These are phyloP conservation scores for Hypomyces rosellus DNA, from an alignment of 2,329 filamentous ascomycete species.

Conservation along the genomic window DNA sequence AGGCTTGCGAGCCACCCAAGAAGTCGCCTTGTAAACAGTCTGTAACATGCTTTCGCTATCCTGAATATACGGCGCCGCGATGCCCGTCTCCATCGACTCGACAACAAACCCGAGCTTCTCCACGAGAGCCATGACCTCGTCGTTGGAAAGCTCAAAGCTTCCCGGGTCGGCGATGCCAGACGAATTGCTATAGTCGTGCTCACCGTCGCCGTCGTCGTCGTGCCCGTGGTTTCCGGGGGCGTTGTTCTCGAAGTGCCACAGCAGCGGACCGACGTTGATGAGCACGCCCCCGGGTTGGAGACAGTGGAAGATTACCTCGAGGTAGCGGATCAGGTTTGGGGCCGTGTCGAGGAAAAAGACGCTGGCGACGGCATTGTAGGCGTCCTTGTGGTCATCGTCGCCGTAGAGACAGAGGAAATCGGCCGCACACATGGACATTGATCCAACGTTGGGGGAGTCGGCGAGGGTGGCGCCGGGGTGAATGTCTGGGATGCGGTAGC, in stretches of 20 bases:
- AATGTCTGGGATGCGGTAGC: conserved; percentile 72
- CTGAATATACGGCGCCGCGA: conserved; percentile 80
- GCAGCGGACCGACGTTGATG: conserved; percentile 81
- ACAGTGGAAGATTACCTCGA: conserved; percentile 75
- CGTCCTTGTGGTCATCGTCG: conserved; percentile 50
- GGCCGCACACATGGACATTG: conserved; percentile 88
- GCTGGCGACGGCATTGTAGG: conserved; percentile 77
- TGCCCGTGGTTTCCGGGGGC: conserved; percentile 52
- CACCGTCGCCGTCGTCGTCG: conserved; percentile 44
- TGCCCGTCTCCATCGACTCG: conserved; percentile 51
- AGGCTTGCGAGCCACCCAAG: conserved; percentile 80
- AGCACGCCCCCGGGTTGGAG: conserved; percentile 72
- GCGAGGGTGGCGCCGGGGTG: conserved; percentile 57
- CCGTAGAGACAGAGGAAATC: conserved; percentile 89
- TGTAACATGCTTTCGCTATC: conserved; percentile 80
- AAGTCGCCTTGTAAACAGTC: conserved; percentile 70
- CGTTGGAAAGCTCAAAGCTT: conserved; percentile 81
- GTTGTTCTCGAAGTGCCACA: conserved; percentile 92
- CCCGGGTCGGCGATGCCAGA: conserved; percentile 82
- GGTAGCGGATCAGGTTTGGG: conserved; percentile 83
- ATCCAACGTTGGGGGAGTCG: conserved; percentile 37
- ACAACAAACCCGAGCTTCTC: conserved; percentile 70
- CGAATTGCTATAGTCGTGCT: conserved; percentile 41
- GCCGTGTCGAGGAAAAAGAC: conserved; percentile 98
- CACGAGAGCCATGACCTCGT: conserved; percentile 77